These are phyloP conservation scores for Kwoniella shivajii DNA, from an alignment of 1,284 basidiomycete genomes.

Conservation along the genomic window DNA sequence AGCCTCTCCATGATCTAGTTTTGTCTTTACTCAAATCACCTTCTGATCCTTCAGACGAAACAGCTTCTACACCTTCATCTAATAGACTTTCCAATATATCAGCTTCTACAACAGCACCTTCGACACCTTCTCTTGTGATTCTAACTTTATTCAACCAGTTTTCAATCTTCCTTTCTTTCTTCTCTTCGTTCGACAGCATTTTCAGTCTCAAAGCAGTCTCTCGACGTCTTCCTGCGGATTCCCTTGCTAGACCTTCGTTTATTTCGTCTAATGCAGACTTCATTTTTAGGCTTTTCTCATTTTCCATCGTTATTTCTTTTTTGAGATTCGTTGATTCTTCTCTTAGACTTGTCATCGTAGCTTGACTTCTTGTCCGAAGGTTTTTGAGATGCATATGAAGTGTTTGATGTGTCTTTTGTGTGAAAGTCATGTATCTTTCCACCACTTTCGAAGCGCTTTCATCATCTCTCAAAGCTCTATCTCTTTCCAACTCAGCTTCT, in stretches of 20 bases:
- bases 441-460: constrained; percentile 79
- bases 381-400: constrained; percentile 68
- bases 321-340: constrained; percentile 34
- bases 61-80: constrained; percentile 63
- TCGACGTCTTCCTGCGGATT: constrained; percentile 71
- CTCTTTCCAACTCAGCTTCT: constrained; percentile 62
- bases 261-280: constrained; percentile 70
- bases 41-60: constrained; percentile 4
- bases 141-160: constrained; percentile 50
- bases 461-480: constrained; percentile 68
- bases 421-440: constrained; percentile 87
- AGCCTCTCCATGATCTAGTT: constrained; percentile 26
- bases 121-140: constrained; percentile 34
- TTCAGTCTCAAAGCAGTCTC: constrained; percentile 71
- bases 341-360: constrained; percentile 64
- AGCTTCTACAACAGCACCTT: constrained; percentile 38
- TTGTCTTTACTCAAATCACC: constrained; percentile 15
- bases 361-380: constrained; percentile 61
- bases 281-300: constrained; percentile 56
- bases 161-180: constrained; percentile 43
- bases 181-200: constrained; percentile 69
- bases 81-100: constrained; percentile 38
- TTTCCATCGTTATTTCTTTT: constrained; percentile 28
- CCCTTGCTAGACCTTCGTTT: constrained; percentile 70
- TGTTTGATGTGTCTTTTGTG: constrained; percentile 71